Percentiles rank a stretch among this genome's conserved stretches.
These are phyloP conservation scores for Heliocybe sulcata DNA, from an alignment of 1,284 basidiomycete genomes.

Conservation along the genomic window DNA sequence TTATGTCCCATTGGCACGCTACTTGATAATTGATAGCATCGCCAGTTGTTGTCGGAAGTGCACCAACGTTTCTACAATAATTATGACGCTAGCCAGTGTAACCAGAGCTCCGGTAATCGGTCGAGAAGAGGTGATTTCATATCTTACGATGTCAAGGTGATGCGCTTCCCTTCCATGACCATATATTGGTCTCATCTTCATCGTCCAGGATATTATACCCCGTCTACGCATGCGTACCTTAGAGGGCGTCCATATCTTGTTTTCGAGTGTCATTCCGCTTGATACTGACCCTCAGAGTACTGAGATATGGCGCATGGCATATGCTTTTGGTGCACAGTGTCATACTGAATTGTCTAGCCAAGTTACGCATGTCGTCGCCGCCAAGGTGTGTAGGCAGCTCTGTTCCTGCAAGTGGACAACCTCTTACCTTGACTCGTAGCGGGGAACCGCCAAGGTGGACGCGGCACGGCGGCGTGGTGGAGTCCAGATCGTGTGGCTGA, in stretches of 20 bases:
- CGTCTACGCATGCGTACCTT: constrained; percentile 73
- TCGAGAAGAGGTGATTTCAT: constrained; percentile 21
- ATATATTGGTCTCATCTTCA: constrained; percentile 6
- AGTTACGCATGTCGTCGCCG: constrained; percentile 89
- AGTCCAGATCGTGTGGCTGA: constrained; percentile 79
- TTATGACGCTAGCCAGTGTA: constrained; percentile 41
- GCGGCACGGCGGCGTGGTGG: constrained; percentile 62
- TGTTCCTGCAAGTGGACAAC: not conserved
- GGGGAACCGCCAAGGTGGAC: constrained; percentile 88
- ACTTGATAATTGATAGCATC: constrained; percentile 3
- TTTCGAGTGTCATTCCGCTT: constrained; percentile 91
- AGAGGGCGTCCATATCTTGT: constrained; percentile 74
- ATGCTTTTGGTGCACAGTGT: constrained; percentile 85
- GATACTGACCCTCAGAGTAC: constrained; percentile 73
- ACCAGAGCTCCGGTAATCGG: constrained; percentile 26
- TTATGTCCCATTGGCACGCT: not conserved
- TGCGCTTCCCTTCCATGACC: constrained; percentile 23
- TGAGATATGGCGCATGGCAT: constrained; percentile 85
- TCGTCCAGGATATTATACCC: constrained; percentile 71
- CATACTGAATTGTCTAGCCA: constrained; percentile 58
- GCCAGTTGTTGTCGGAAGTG: constrained; percentile 69
- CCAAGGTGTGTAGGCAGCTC: constrained; percentile 38
- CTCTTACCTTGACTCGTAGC: constrained; percentile 28
- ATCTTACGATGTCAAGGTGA: constrained; percentile 56
- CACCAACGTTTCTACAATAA: constrained; percentile 70